These are phyloP conservation scores for Candida hungchunana DNA, from an alignment of 805 yeast genomes.

Conservation along the genomic window DNA sequence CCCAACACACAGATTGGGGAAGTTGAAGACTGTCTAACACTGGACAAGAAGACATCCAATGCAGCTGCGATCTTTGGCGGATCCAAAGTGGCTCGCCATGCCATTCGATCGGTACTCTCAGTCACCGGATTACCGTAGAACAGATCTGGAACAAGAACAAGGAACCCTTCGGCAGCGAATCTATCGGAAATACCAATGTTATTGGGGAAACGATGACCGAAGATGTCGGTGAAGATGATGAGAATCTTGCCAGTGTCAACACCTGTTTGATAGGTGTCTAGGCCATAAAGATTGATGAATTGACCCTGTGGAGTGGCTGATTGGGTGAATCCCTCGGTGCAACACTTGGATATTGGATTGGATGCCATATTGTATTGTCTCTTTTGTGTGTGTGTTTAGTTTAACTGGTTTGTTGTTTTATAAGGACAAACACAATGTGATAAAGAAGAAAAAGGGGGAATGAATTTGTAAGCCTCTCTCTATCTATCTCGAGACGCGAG, in stretches of 20 bases:
- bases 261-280: slow-evolving; percentile 46
- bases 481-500: no score
- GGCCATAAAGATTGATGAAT: slow-evolving; percentile 42
- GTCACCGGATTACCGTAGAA: slow-evolving; percentile 43
- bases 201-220: slow-evolving; percentile 57
- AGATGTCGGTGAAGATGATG: slow-evolving; percentile 65
- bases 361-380: no score
- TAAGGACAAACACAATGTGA: no score
- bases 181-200: slow-evolving; percentile 59
- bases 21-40: slow-evolving; percentile 35
- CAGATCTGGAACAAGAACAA: slow-evolving; percentile 70
- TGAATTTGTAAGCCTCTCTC: no score
- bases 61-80: slow-evolving; percentile 41
- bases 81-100: slow-evolving; percentile 53
- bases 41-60: slow-evolving; percentile 42
- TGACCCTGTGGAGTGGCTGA: no score
- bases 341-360: no score
- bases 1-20: slow-evolving; percentile 58
- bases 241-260: slow-evolving; percentile 39
- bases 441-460: no score
- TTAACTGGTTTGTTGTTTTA: no score
- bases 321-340: no score
- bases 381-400: no score
- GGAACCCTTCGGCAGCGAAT: slow-evolving; percentile 57
- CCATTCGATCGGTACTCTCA: slow-evolving; percentile 23